Evolutionary conservation across 1,139 yeast genomes (phyloP), one percentile per base, ranked within the genome.

Genomic region (Candida sp.): DNA sequence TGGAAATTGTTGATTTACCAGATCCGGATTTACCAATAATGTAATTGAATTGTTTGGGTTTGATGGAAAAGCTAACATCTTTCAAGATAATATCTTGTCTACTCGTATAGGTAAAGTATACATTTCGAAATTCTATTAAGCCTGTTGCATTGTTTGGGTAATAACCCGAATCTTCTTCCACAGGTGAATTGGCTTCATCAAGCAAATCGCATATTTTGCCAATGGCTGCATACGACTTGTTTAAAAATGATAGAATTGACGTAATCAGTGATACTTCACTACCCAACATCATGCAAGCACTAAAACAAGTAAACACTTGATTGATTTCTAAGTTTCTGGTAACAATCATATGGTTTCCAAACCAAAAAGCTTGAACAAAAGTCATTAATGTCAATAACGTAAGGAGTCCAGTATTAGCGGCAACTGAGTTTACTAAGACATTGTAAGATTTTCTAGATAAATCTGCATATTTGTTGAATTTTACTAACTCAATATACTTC

Each of bases 311-410:
- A 44, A 93, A 71, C 0, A 91, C 87, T 35, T 81, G 76, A 12
- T 85, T 84, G 1, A 88, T 67, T 1, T 68, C 53, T 8, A 82
- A 57, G 15, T 73, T 70, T 0, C 79, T 79, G 4, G 64, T 59
- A 36, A 66, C 63, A 4, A 89, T 83, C 70, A 87, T 75, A 41
- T 72, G 67, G 33, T 84, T 77, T 3, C 98, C 99, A 63, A 83
- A 91, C 87, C 95, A 90, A 54, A 91, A 87, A 0, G 95, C 96
- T 60, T 89, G 97, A 2, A 90, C 87, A 68, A 91, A 90, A 82
- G 89, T 84, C 56, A 82, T 58, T 33, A 88, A 68, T 0, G 84
- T 73, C 5, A 90, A 52, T 15, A 79, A 66, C 51, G 84, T 78
- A 43, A 85, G 61, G 0, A 77, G 43, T 0, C 87, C 84, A 22